Base-by-base conservation (phyloP, 768 basidiomycete species). In the Tricholomella constricta region DNA sequence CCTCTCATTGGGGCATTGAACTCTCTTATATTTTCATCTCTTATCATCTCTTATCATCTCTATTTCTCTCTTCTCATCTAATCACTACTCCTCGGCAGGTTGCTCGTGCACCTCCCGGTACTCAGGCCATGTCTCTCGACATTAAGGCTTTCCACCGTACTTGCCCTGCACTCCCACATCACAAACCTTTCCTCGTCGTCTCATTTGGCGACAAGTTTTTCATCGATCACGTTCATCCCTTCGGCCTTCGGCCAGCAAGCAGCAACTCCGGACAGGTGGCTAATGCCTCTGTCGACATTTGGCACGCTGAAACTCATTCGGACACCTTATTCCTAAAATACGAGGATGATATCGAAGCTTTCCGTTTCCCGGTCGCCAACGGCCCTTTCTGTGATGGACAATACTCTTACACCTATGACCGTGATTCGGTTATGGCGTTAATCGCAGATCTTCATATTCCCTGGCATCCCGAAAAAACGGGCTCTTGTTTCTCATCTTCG, bases 251-350 rank as follows among this genome's bases (percentile, higher is more conserved):
- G 29, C 29, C 29, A 6, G 29, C 29, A 11, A 29, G 29, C 11
- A 29, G 29, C 11, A 29, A 29, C 11, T 6, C 29, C 11, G 29
- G 29, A 6, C 29, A 29, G 11, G 11, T 29, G 6, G 29, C 62
- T 0, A 68, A 65, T 32, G 66, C 68, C 0, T 46, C 51, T 0
- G 54, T 68, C 0, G 67, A 72, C 38, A 72, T 75, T 15, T 68
- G 66, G 63, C 15, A 50, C 6, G 56, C 52, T 3, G 48, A 67
- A 32, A 14, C 22, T 12, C 59, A 55, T 4, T 47, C 1, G 0
- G 55, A 68, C 20, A 8, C 35, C 4, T 62, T 67, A 0, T 26
- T 60, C 3, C 38, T 58, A 17, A 60, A 67, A 47, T 65, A 65
- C 27, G 64, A 70, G 51, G 61, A 68, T 54, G 56, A 68, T 48